Base-by-base conservation (phyloP, 129 eudicot genomes). In the Helichrysum umbraculigerum region DNA sequence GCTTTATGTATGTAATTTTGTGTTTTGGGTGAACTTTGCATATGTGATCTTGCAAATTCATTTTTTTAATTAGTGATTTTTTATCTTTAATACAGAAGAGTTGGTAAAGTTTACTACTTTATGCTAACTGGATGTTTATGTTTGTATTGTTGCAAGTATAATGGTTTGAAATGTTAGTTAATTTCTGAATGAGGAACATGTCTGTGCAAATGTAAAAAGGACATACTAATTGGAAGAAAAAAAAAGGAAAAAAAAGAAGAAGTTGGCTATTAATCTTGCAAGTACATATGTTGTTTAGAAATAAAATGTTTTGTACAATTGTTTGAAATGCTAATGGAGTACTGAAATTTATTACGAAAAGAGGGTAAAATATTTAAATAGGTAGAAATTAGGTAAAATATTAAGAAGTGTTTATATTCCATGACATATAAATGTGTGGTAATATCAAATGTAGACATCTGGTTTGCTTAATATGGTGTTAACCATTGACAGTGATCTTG, bases 401-500 rank as follows among this genome's bases (percentile, higher is more conserved):
- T 25, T 25, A 25, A 25, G 28, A 25, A 25, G 12, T 21, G n/a
- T 61, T 64, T 32, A 5, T 4, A 37, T 37, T 66, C 32, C 8
- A 19, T 47, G 54, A 66, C 7, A 35, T n/a, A 67, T 60, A 78
- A 42, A 69, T 42, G 11, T 7, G 20, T 58, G 10, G 47, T 73
- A 41, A 69, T 68, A 51, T 75, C 56, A 42, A 58, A 54, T 69
- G 61, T 54, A 6, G 70, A 62, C 75, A 70, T 81, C 44, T 29
- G 39, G 47, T 75, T 76, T 69, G 37, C 20, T 59, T 69, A 6
- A 30, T 54, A 44, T 54, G 28, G 64, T 63, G 32, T 57, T 74
- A 35, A 28, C 57, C 33, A 0, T 77, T 76, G 83, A 79, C 87
- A 83, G 86, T 78, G 87, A 81, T 81, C 78, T 78, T 56, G 57